Evolutionary conservation across 2,329 filamentous ascomycete species (phyloP).

Genomic region (Apiospora arundinis): DNA sequence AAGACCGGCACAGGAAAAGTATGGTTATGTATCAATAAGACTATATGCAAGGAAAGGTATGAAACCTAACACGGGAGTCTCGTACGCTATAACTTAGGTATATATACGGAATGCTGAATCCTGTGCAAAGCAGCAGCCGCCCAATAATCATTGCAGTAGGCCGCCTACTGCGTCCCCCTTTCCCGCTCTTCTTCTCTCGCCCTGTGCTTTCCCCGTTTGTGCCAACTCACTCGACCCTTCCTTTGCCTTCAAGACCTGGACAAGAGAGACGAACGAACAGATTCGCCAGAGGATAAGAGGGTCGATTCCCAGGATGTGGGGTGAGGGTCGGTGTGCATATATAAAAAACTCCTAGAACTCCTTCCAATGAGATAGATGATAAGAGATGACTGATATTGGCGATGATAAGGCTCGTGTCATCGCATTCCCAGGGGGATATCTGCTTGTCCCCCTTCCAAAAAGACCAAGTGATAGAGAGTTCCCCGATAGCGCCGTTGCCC

Average conservation of each 20-base stretch:
- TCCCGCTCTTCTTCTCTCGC: not conserved
- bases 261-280: not conserved
- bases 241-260: not conserved
- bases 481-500: conserved; percentile 5
- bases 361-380: conserved; percentile 8
- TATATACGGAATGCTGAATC: not conserved
- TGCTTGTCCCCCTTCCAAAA: not conserved
- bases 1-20: too few species aligned
- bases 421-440: not conserved
- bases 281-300: not conserved
- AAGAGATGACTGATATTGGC: not conserved
- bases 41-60: conserved; percentile 13
- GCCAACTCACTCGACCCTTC: not conserved
- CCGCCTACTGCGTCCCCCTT: not conserved
- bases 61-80: not conserved
- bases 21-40: not conserved
- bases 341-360: conserved; percentile 17
- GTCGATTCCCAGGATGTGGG: not conserved
- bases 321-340: not conserved
- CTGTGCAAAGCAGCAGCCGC: not conserved
- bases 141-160: not conserved
- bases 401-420: not conserved
- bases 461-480: not conserved
- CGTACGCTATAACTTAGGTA: not conserved
- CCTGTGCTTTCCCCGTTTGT: not conserved